phyloP scores from a whole-genome alignment of 1,284 basidiomycete genomes.

The Tremellales sp. region DNA sequence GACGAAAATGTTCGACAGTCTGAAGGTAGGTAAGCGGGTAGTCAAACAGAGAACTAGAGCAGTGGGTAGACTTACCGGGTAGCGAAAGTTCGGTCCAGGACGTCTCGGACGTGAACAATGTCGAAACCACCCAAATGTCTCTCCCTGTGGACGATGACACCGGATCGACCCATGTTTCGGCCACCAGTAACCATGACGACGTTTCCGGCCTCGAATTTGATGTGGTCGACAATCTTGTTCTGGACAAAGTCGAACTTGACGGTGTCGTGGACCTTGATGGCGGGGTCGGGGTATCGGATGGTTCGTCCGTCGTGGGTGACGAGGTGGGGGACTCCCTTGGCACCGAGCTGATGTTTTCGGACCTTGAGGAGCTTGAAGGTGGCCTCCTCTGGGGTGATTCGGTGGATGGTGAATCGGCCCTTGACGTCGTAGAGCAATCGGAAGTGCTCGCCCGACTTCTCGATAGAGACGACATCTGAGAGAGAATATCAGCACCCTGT shows the following conservation, averaged over 20 bases:
- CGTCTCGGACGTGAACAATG: slow-evolving; percentile 95
- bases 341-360: slow-evolving; percentile 83
- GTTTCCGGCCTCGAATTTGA: slow-evolving; percentile 97
- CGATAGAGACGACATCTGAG: slow-evolving; percentile 90
- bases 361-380: slow-evolving; percentile 98
- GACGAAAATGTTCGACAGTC: slow-evolving; percentile 95
- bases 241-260: slow-evolving; percentile 95
- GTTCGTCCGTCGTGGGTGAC: slow-evolving; percentile 99
- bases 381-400: slow-evolving; percentile 97
- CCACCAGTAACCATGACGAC: slow-evolving; percentile 98
- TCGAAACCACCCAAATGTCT: slow-evolving; percentile 98
- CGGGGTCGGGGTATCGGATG: slow-evolving; percentile 97
- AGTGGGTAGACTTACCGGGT: slow-evolving; percentile 64
- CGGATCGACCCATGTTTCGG: slow-evolving; percentile 98
- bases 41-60: not conserved
- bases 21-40: slow-evolving; percentile 35
- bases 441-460: slow-evolving; percentile 99
- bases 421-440: slow-evolving; percentile 99
- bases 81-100: slow-evolving; percentile 89
- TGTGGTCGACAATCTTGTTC: slow-evolving; percentile 89
- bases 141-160: slow-evolving; percentile 92
- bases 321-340: slow-evolving; percentile 91
- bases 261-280: slow-evolving; percentile 95
- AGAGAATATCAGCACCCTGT: slow-evolving; percentile 1
- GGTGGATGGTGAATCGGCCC: slow-evolving; percentile 99